Evolutionary conservation across 1,284 basidiomycete genomes (phyloP), one percentile per base, ranked within the genome.

Genomic region (Ustilago cynodontis): DNA sequence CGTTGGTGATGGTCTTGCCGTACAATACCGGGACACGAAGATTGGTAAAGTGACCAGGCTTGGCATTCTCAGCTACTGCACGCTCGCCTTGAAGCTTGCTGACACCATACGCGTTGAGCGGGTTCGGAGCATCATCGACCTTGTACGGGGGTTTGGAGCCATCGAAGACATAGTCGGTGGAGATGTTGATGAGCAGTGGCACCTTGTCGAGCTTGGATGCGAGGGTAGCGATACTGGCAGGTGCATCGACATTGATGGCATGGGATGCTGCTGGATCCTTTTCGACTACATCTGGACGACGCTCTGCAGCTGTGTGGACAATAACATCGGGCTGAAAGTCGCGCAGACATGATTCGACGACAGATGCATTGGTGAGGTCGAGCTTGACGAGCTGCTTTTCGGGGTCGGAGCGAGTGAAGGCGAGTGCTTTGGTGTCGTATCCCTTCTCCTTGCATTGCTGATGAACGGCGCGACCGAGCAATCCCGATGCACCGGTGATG

Each of bases 291-390:
- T 86, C 85, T 2, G 86, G 82, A 22, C 88, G 77, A 24, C 88
- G 78, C 77, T 89, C 88, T 2, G 88, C 88, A 2, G 88, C 88
- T 65, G 87, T 87, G 76, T 89, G 88, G 29, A 88, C 83, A 37
- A 89, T 86, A 47, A 85, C 87, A 59, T 88, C 86, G 0, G 88
- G 86, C 50, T 83, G 64, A 60, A 86, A 78, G 6, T 73, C 56
- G 6, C 64, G 58, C 60, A 89, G 85, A 75, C 87, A 87, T 2
- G 80, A 75, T 5, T 86, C 79, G 18, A 88, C 85, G 6, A 86
- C 87, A 3, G 66, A 65, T 6, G 72, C 33, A 69, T 89, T 87
- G 41, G 87, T 86, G 43, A 89, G 79, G 69, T 89, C 88, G 28
- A 89, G 86, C 63, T 87, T 86, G 35, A 84, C 83, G 47, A 88